Evolutionary conservation across 352 stramenopile genomes (phyloP), one percentile per base, ranked within the genome.

Genomic region (Thalassiosira livingstoniorum): DNA sequence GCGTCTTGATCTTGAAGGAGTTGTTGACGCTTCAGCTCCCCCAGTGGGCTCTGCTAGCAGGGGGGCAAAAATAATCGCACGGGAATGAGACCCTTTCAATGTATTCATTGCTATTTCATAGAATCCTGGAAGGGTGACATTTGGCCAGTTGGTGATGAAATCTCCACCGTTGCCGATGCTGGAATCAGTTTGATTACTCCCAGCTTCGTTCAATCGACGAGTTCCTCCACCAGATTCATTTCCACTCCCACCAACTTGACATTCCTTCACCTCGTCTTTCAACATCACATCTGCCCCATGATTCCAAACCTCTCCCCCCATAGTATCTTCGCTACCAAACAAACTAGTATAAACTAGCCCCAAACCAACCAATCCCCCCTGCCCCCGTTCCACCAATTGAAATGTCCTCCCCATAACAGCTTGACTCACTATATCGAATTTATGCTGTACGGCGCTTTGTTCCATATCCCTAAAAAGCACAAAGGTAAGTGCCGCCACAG

Each of bases 81-180:
- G 58, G 25, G 42, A 47, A 31, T 63, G 5, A 2, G 42, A 45
- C 2, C 53, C 25, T 13, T 25, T 45, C 25, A 67, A 25, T 39
- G 67, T 64, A 21, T 42, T 42, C 1, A 35, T 35, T 37, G 35
- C 39, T 25, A 67, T 67, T 1, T 7, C 32, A 29, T 78, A 43
- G 66, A 43, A 71, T 29, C 70, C 58, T 23, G 70, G 70, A 23
- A 78, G 23, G 1, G 70, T 78, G 1, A 78, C 70, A n/a, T 71
- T 62, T 27, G 70, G 70, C 39, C 37, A 78, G n/a, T 29, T 27
- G 4, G 55, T 63, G 37, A 21, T 76, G 54, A 53, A 76, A n/a
- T 76, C 15, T 11, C 34, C 62, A 32, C 25, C 35, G 29, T 62
- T 29, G 25, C 53, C 57, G 45, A 7, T 15, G 21, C 27, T 32